Conservation (phyloP, 2,329 filamentous ascomycete species). For the Talaromyces verruculosus region DNA sequence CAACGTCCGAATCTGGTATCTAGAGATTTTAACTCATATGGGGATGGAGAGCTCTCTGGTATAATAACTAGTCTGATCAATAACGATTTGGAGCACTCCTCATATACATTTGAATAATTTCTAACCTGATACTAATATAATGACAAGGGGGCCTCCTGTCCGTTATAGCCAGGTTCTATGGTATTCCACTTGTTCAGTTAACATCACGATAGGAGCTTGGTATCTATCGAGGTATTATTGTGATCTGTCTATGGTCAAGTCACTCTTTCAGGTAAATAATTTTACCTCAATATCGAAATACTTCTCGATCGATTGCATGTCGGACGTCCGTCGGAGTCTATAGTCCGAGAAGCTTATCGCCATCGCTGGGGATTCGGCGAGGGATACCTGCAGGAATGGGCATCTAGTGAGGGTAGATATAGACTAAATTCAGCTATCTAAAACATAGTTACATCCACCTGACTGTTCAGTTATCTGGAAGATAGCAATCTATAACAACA, state of each 20-base stretch:
- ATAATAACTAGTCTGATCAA: too few species aligned
- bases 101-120: too few species aligned
- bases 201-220: not conserved
- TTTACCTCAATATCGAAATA: not conserved
- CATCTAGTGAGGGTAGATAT: not conserved
- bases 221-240: not conserved
- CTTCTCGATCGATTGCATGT: not conserved
- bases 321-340: not conserved
- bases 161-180: too few species aligned
- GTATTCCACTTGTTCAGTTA: too few species aligned
- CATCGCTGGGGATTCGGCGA: not conserved
- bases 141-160: too few species aligned
- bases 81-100: too few species aligned
- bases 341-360: not conserved
- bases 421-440: not conserved
- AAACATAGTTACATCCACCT: not conserved
- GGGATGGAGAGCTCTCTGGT: too few species aligned
- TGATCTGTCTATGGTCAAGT: not conserved
- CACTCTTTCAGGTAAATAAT: not conserved
- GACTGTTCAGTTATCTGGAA: not conserved
- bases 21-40: too few species aligned
- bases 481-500: not conserved
- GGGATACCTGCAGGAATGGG: not conserved
- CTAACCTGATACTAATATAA: too few species aligned
- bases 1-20: too few species aligned